phyloP scores from a whole-genome alignment of 2,329 filamentous ascomycete species.

The Seiridium cupressi region DNA sequence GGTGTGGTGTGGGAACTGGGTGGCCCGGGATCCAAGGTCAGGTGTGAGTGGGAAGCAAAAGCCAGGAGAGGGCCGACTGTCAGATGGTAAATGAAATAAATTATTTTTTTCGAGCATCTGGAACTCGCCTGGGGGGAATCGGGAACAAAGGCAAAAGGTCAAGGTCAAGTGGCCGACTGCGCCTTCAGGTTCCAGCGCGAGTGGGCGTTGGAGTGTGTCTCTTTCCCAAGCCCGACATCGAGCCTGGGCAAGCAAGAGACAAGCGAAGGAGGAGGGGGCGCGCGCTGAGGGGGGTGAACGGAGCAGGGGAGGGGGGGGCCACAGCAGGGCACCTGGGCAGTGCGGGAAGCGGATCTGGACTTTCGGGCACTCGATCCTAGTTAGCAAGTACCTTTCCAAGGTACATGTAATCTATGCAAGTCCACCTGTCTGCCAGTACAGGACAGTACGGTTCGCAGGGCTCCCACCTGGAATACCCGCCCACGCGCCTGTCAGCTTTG shows the following conservation, averaged over 20 bases:
- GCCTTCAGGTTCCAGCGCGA: constrained; percentile 5
- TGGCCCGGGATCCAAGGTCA: not conserved
- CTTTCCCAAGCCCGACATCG: not conserved
- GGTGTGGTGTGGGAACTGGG: constrained; percentile 3
- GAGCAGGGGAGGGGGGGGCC: not conserved
- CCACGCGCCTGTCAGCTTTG: not conserved
- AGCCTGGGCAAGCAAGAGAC: constrained; percentile 1
- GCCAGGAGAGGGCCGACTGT: not conserved
- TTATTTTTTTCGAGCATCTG: constrained; percentile 7
- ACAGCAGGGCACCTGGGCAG: not conserved
- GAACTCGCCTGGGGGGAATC: not conserved
- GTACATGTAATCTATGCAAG: no score
- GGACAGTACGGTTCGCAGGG: no score
- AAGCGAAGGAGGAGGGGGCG: constrained; percentile 1
- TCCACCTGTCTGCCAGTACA: no score
- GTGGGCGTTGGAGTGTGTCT: not conserved
- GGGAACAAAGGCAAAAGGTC: constrained; percentile 3
- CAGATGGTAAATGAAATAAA: constrained; percentile 7
- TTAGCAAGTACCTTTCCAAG: no score
- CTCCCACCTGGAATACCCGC: no score
- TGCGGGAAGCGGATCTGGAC: not conserved
- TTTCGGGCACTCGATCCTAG: no score
- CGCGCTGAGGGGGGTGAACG: not conserved
- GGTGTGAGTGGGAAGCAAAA: not conserved
- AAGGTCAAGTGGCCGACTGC: constrained; percentile 9